Conservation (phyloP, 805 yeast species). For the Candida oleophila region DNA sequence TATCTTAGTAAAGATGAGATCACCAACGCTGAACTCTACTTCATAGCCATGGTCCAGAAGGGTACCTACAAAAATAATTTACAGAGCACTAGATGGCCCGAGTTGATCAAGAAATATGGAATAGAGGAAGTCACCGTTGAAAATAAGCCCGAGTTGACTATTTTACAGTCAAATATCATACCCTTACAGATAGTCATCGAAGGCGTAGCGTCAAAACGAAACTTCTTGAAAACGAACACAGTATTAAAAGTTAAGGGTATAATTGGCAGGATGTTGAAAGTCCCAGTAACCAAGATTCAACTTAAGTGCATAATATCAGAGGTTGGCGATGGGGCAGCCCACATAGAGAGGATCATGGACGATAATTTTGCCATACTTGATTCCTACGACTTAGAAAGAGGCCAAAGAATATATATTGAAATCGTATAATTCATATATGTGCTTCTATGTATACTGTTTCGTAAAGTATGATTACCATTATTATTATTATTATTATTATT, state of each 20-base stretch:
- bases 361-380: conserved; percentile 30
- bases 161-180: not conserved
- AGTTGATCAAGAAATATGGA: conserved; percentile 37
- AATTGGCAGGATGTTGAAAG: conserved; percentile 15
- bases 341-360: conserved; percentile 17
- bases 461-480: too few species aligned
- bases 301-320: conserved; percentile 26
- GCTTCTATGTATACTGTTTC: not conserved
- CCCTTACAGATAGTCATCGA: not conserved
- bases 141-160: not conserved
- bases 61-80: conserved; percentile 19
- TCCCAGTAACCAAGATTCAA: conserved; percentile 22
- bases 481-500: too few species aligned
- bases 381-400: conserved; percentile 18
- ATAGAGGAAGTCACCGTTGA: conserved; percentile 11
- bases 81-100: conserved; percentile 38
- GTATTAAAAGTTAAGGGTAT: conserved; percentile 36
- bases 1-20: conserved; percentile 46
- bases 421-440: not conserved
- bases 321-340: conserved; percentile 8
- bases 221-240: conserved; percentile 12
- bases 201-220: conserved; percentile 1
- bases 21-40: conserved; percentile 65
- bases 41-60: conserved; percentile 49
- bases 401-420: conserved; percentile 19